Percentiles rank a stretch among this genome's conserved stretches.
These are phyloP conservation scores for Cutaneotrichosporon dermatis DNA, from an alignment of 1,284 basidiomycete genomes.

Conservation along the genomic window DNA sequence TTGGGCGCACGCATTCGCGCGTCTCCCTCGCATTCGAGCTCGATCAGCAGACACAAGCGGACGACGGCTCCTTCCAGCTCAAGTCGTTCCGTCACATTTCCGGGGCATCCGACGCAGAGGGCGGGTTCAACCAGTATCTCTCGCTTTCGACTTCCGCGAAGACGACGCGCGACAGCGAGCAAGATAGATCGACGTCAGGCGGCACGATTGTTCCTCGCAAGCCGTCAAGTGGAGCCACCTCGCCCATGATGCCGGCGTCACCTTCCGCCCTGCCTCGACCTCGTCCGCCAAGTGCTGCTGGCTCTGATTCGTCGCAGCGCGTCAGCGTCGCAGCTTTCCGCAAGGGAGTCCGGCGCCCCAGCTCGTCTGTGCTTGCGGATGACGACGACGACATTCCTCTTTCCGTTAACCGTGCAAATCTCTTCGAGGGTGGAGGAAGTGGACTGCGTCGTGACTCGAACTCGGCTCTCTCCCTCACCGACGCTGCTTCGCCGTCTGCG, in stretches of 20 bases:
- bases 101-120: constrained; percentile 22
- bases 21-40: constrained; percentile 26
- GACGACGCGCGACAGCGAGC: neutral
- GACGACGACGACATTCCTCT: constrained; percentile 43
- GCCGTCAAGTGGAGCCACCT: neutral
- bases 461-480: constrained; percentile 13
- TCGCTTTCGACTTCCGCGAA: no score
- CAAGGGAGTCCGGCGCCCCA: constrained; percentile 35
- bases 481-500: neutral
- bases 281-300: constrained; percentile 32
- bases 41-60: constrained; percentile 16
- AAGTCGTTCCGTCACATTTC: constrained; percentile 46
- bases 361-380: constrained; percentile 16
- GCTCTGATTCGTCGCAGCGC: constrained; percentile 25
- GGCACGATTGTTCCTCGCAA: neutral
- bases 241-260: neutral
- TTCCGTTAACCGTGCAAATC: constrained; percentile 13
- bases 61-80: constrained; percentile 45
- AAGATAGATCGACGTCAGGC: neutral
- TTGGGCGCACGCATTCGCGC: constrained; percentile 33
- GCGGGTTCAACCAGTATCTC: constrained; percentile 8
- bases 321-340: constrained; percentile 42
- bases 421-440: neutral
- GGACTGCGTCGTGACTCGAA: constrained; percentile 1
- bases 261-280: constrained; percentile 14